Percentiles rank a stretch among this genome's conserved stretches.
Conservation (phyloP, 2,329 filamentous ascomycete genomes). For the Ophiostoma ips region DNA sequence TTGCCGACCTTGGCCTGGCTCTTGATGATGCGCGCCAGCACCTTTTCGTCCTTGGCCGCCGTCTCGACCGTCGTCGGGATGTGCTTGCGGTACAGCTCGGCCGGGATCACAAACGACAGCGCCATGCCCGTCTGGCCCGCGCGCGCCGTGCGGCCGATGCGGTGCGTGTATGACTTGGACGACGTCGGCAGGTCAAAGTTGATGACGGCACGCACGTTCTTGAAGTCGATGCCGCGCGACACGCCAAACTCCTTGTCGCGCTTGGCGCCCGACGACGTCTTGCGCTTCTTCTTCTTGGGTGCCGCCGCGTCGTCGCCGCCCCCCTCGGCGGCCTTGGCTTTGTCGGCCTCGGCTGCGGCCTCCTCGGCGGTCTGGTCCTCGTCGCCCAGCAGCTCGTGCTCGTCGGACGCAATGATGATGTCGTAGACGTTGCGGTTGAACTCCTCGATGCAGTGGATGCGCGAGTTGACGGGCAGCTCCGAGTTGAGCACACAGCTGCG, state of each 20-base stretch:
- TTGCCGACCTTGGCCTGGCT: slow-evolving; percentile 71
- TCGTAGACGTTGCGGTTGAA: slow-evolving; percentile 97
- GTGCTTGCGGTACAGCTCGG: slow-evolving; percentile 73
- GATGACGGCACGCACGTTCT: slow-evolving; percentile 84
- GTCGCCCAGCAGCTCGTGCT: slow-evolving; percentile 22
- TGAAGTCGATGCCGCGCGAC: slow-evolving; percentile 93
- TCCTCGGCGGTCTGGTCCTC: slow-evolving; percentile 31
- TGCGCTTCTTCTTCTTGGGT: slow-evolving; percentile 52
- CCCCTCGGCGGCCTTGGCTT: slow-evolving; percentile 15
- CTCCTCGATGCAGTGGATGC: slow-evolving; percentile 89
- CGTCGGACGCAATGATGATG: slow-evolving; percentile 88
- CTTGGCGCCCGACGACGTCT: slow-evolving; percentile 36
- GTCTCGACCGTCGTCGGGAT: slow-evolving; percentile 67
- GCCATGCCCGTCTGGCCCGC: slow-evolving; percentile 89
- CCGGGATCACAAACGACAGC: slow-evolving; percentile 84
- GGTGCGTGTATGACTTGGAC: slow-evolving; percentile 89
- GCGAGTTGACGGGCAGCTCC: slow-evolving; percentile 81
- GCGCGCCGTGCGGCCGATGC: slow-evolving; percentile 84
- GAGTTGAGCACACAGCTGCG: slow-evolving; percentile 88
- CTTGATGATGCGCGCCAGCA: slow-evolving; percentile 65
- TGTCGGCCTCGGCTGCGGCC: slow-evolving; percentile 31
- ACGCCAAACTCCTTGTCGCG: slow-evolving; percentile 82
- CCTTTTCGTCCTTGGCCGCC: slow-evolving; percentile 70
- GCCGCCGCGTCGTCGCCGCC: slow-evolving; percentile 14
- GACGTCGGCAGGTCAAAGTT: slow-evolving; percentile 91